Evolutionary conservation across 208 protist genomes (phyloP).

Genomic region (Herpetomonas samuelpessoai): DNA sequence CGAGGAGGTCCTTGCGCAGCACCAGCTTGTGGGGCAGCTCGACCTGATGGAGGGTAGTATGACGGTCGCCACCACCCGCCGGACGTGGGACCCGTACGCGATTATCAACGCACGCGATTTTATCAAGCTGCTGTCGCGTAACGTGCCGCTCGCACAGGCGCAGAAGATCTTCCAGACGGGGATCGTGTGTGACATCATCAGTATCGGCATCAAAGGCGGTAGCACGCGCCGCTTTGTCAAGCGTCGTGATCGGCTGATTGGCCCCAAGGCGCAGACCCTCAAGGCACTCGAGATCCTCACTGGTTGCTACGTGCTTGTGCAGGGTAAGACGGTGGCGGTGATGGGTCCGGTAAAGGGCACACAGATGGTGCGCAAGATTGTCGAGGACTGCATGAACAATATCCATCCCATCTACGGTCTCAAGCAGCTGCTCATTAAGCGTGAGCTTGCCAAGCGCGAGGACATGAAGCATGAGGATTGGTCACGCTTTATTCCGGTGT

Average conservation of each 20-base stretch:
- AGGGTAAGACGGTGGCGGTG: conserved; percentile 96
- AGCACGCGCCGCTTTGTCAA: conserved; percentile 99
- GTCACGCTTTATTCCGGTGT: conserved; percentile 98
- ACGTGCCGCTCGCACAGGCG: conserved; percentile 96
- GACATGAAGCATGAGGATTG: conserved; percentile 97
- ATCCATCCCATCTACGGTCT: conserved; percentile 99
- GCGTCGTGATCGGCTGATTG: conserved; percentile 98
- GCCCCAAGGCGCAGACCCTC: conserved; percentile 97
- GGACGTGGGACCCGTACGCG: conserved; percentile 98
- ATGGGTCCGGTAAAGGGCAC: conserved; percentile 97
- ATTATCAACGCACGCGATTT: conserved; percentile 99
- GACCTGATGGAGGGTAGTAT: conserved; percentile 97
- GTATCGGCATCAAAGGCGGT: conserved; percentile 95
- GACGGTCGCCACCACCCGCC: conserved; percentile 97
- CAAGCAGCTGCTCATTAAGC: conserved; percentile 99
- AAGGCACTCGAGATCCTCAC: conserved; percentile 99
- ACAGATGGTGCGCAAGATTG: conserved; percentile 96
- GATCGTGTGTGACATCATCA: conserved; percentile 98
- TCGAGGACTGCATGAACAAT: conserved; percentile 99
- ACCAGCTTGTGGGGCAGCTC: conserved; percentile 94
- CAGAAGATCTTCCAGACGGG: conserved; percentile 97
- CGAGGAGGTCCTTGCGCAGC: conserved; percentile 88
- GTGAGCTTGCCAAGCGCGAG: conserved; percentile 97
- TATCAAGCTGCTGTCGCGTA: conserved; percentile 97
- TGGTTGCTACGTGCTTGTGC: conserved; percentile 99